These are phyloP conservation scores for Macaranga tanarius DNA, from an alignment of 441 rosid species.

Conservation along the genomic window DNA sequence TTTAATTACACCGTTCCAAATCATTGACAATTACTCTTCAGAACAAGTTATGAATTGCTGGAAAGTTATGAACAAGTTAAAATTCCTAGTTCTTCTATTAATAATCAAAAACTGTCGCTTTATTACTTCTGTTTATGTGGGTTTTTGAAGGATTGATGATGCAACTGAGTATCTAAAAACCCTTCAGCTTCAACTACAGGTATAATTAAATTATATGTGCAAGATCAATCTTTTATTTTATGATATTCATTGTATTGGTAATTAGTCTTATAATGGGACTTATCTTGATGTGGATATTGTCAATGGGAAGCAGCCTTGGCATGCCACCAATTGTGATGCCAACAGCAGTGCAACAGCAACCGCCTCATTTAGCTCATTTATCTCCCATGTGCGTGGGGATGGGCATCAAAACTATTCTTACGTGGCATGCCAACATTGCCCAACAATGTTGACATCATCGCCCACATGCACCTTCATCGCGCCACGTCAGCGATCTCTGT, in stretches of 20 bases:
- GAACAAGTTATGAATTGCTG: too few species aligned
- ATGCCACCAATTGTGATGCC: slow-evolving; percentile 43
- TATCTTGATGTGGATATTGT: slow-evolving; percentile 46
- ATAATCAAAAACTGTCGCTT: neutral
- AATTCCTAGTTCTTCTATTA: neutral
- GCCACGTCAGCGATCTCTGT: too few species aligned
- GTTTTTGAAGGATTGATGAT: slow-evolving; percentile 61
- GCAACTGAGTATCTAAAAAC: slow-evolving; percentile 64
- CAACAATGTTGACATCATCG: too few species aligned
- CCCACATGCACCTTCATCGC: too few species aligned
- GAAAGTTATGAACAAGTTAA: too few species aligned
- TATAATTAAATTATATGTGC: slow-evolving; percentile 8
- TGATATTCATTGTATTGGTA: neutral
- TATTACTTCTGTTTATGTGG: neutral
- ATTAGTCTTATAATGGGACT: neutral
- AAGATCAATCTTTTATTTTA: neutral
- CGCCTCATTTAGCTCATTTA: slow-evolving; percentile 32
- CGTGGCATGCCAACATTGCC: too few species aligned
- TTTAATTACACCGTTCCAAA: too few species aligned
- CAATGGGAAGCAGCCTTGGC: slow-evolving; percentile 39
- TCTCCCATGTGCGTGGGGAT: slow-evolving; percentile 39
- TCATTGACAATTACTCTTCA: too few species aligned
- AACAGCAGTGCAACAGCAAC: slow-evolving; percentile 33
- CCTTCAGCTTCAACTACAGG: slow-evolving; percentile 84
- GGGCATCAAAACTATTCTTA: slow-evolving; percentile 38